Evolutionary conservation across 2,329 filamentous ascomycete genomes (phyloP).

Genomic region (Hyphodiscus sp.): DNA sequence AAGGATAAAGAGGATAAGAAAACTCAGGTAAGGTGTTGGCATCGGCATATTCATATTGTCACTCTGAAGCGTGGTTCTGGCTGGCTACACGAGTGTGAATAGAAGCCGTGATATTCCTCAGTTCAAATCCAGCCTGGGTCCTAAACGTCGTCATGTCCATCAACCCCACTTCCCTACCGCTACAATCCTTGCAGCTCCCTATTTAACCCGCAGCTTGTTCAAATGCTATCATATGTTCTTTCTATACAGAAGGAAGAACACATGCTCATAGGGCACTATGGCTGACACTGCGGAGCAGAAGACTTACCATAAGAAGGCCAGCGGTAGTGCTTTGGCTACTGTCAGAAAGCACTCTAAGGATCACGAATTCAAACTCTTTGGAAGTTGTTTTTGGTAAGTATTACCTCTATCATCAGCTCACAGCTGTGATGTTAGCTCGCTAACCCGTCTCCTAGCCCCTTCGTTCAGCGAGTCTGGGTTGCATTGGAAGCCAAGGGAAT

Average conservation of each 20-base stretch:
- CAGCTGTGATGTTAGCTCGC: constrained; percentile 12
- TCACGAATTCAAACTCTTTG: constrained; percentile 68
- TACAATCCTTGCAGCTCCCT: not conserved
- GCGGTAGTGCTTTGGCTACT: constrained; percentile 63
- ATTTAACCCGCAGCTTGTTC: not conserved
- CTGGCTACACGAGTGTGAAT: no score
- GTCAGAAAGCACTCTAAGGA: constrained; percentile 65
- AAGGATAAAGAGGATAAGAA: constrained; percentile 61
- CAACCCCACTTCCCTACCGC: not conserved
- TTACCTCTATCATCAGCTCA: not conserved
- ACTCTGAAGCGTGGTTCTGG: no score
- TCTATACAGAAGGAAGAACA: not conserved
- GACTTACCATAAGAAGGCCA: constrained; percentile 64
- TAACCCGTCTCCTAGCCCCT: constrained; percentile 46
- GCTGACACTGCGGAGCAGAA: constrained; percentile 45
- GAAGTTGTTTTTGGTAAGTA: constrained; percentile 73
- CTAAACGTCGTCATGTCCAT: not conserved
- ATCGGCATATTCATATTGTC: not conserved
- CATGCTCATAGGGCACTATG: constrained; percentile 37
- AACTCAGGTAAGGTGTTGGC: constrained; percentile 39
- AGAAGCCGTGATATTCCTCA: no score
- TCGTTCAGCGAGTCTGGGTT: constrained; percentile 86
- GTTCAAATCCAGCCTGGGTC: not conserved
- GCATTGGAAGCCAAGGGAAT: constrained; percentile 74
- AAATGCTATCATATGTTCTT: not conserved